Percentiles rank a stretch among this genome's conserved stretches.
Conservation (phyloP, 1,284 basidiomycete species). For the Marasmius tenuissimus region DNA sequence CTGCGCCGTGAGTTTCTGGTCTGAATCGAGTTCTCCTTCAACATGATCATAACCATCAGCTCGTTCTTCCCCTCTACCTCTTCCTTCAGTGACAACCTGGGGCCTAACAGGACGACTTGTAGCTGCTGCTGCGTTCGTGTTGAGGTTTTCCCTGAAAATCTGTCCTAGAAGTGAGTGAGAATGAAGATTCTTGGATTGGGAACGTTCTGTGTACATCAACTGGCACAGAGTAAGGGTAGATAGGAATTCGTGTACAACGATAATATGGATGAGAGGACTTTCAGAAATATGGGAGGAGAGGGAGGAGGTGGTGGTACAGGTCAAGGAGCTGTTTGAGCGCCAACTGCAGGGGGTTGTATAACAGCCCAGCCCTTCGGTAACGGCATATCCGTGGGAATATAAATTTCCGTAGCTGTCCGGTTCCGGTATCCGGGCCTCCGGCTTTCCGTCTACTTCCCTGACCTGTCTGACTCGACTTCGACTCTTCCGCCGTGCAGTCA, state of each 20-base stretch:
- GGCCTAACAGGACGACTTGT: slow-evolving; percentile 2
- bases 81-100: slow-evolving; percentile 3
- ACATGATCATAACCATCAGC: neutral
- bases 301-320: neutral
- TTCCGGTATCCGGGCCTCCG: neutral
- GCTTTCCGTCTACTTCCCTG: neutral
- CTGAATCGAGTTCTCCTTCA: neutral
- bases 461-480: no score
- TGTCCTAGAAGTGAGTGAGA: slow-evolving; percentile 10
- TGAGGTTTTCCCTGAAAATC: slow-evolving; percentile 3
- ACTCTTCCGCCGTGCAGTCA: no score
- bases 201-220: slow-evolving; percentile 14
- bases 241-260: neutral
- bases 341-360: neutral
- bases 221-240: neutral
- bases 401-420: neutral
- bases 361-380: neutral
- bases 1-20: neutral
- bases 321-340: neutral
- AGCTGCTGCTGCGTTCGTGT: neutral
- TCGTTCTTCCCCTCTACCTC: neutral
- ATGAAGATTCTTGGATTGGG: slow-evolving; percentile 2
- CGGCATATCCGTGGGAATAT: neutral
- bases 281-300: neutral
- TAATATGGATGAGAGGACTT: neutral